Percentiles rank a stretch among this genome's conserved stretches.
Evolutionary conservation across 2,329 filamentous ascomycete genomes (phyloP).

Genomic region (Leptographium galeiforme): DNA sequence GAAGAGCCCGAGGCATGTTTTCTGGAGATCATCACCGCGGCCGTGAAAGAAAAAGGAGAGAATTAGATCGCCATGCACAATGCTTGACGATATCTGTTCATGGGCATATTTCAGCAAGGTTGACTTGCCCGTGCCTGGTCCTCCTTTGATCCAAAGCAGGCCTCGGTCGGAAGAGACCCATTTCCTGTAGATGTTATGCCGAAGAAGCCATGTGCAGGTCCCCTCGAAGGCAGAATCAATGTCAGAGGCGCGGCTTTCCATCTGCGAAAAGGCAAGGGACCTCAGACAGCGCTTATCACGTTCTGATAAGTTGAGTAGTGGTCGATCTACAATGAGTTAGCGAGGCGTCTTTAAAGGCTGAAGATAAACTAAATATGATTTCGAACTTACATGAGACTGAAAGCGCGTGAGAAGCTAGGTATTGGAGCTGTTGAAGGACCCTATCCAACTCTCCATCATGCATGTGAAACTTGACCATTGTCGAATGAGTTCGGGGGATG

Average conservation of each 20-base stretch:
- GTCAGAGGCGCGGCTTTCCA: background rate
- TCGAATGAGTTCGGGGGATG: too few relatives aligned
- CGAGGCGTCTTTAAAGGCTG: too few relatives aligned
- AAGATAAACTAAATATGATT: background rate
- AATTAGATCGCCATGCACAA: background rate
- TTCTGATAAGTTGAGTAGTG: background rate
- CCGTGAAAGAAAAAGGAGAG: conserved; percentile 24
- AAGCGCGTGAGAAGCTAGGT: too few relatives aligned
- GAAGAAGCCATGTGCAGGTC: background rate
- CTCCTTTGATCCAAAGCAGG: conserved; percentile 26
- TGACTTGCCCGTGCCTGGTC: conserved; percentile 16
- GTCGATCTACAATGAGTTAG: background rate
- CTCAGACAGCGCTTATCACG: background rate
- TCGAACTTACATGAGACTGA: background rate
- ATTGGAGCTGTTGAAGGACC: too few relatives aligned
- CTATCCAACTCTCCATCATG: too few relatives aligned
- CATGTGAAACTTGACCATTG: too few relatives aligned
- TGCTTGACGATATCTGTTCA: background rate
- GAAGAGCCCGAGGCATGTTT: conserved; percentile 18
- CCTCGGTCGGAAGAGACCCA: conserved; percentile 1
- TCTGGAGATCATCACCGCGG: conserved; percentile 19
- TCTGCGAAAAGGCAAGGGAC: background rate
- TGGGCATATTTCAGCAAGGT: conserved; percentile 21
- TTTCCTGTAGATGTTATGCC: background rate
- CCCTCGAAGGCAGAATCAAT: background rate